phyloP scores from a whole-genome alignment of 129 eudicot genomes.

The Kitagawia praeruptora region DNA sequence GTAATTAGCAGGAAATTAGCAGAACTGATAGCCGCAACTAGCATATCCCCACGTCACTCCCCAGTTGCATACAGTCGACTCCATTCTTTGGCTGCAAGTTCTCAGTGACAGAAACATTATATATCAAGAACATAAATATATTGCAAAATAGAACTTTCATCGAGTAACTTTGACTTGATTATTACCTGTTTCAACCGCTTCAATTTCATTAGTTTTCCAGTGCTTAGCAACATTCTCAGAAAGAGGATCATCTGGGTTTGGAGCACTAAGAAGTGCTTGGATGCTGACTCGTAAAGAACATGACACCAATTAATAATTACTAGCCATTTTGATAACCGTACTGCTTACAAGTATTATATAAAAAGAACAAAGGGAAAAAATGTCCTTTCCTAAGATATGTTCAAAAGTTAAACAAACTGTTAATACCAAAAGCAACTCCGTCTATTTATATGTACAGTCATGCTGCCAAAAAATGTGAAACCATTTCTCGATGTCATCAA shows the following conservation, averaged over 20 bases:
- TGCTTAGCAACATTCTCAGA: slow-evolving; percentile 96
- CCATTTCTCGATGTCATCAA: neutral
- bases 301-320: neutral
- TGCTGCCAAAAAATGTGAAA: neutral
- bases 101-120: neutral
- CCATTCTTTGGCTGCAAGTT: slow-evolving; percentile 86
- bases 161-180: neutral
- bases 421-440: neutral
- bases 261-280: slow-evolving; percentile 98
- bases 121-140: neutral
- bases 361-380: neutral
- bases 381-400: neutral
- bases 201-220: slow-evolving; percentile 87
- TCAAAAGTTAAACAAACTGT: neutral
- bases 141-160: neutral
- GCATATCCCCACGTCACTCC: neutral
- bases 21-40: neutral
- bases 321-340: neutral
- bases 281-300: slow-evolving; percentile 33
- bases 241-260: slow-evolving; percentile 97
- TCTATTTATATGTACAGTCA: neutral
- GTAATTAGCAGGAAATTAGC: neutral
- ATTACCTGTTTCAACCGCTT: slow-evolving; percentile 96
- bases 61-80: slow-evolving; percentile 82
- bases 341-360: neutral